Conservation (phyloP, 257 asterid species). For the Voacanga thouarsii region DNA sequence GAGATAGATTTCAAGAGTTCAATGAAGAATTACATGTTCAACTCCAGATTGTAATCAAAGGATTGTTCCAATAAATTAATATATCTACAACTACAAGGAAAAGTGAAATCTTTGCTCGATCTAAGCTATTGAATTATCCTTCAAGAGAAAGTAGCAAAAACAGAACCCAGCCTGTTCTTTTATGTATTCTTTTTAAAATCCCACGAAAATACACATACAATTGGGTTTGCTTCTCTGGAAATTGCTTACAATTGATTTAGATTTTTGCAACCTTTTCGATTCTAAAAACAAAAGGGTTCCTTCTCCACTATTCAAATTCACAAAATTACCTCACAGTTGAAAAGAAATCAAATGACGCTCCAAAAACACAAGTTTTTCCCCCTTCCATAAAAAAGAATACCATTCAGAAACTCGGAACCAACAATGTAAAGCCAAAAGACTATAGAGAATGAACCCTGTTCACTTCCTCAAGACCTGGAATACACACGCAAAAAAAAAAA, state of each 20-base stretch:
- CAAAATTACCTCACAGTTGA: not conserved
- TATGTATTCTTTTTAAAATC: not conserved
- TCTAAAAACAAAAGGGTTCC: not conserved
- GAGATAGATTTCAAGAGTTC: not conserved
- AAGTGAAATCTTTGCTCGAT: not conserved
- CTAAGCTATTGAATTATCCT: not conserved
- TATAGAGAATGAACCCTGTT: not conserved
- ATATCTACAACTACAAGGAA: not conserved
- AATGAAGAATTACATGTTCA: too few relatives aligned
- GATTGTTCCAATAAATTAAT: not conserved
- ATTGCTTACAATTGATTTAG: not conserved
- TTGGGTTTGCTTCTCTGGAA: not conserved
- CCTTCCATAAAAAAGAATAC: not conserved
- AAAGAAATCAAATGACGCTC: not conserved
- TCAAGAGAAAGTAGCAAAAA: not conserved
- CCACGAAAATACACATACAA: not conserved
- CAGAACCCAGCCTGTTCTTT: not conserved
- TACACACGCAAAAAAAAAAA: not conserved
- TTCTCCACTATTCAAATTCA: not conserved
- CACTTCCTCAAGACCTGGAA: not conserved
- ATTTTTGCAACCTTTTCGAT: not conserved
- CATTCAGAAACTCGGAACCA: not conserved
- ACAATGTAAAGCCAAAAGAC: not conserved
- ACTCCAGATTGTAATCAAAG: not conserved
- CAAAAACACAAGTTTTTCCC: not conserved